These are phyloP conservation scores for Hamamelis virginiana DNA, from an alignment of 164 flowering plant genomes.

Conservation along the genomic window DNA sequence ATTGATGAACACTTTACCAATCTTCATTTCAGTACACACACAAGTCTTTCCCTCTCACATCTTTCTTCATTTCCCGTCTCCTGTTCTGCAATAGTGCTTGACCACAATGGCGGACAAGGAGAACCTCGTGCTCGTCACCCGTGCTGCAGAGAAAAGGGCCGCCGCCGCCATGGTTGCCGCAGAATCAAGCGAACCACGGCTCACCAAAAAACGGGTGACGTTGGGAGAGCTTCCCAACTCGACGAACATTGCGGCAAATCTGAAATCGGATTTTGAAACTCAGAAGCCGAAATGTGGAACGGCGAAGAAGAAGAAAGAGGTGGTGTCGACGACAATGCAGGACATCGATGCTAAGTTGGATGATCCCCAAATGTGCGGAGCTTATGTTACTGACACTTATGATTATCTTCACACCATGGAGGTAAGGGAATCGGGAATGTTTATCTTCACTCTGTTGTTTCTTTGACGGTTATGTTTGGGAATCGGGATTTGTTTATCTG, in stretches of 20 bases:
- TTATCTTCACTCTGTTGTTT: no score
- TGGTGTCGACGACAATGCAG: not conserved
- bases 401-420: constrained; percentile 35
- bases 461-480: not conserved
- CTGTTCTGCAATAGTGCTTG: not conserved
- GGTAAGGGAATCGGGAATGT: constrained; percentile 18
- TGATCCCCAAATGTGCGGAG: constrained; percentile 33
- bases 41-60: not conserved
- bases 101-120: constrained; percentile 38
- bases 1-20: no score
- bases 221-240: constrained; percentile 29
- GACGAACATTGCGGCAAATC: constrained; percentile 5
- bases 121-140: constrained; percentile 33
- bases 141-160: constrained; percentile 30
- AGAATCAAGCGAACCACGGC: not conserved
- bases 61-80: not conserved
- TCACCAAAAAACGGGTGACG: constrained; percentile 26
- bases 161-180: constrained; percentile 16
- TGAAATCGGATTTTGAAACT: not conserved
- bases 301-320: constrained; percentile 13
- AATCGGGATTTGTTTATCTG: not conserved
- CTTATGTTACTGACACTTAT: constrained; percentile 28
- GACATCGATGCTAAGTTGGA: constrained; percentile 12
- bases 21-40: no score
- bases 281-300: constrained; percentile 7